Base-by-base conservation (phyloP, 208 protist genomes). In the Strigomonas culicis region DNA sequence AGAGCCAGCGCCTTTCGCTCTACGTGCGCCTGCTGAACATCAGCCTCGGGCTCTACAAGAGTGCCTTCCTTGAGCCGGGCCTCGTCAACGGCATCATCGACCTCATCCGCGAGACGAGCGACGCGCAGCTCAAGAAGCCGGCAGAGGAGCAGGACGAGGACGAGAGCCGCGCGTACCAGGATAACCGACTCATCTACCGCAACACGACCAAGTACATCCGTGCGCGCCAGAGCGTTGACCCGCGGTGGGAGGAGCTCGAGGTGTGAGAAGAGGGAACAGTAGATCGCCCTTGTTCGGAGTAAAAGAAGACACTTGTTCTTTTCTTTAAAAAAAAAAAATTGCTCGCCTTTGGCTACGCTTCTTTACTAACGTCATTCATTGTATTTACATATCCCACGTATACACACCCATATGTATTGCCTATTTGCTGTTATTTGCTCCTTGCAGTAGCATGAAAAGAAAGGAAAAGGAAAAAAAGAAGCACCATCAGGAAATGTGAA, bases 21-120 rank as follows among this genome's bases (percentile, higher is more conserved):
- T 98, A 98, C 84, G 91, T 98, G 51, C 94, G 98, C 24, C 93
- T 99, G 46, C 80, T 99, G 15, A 98, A 99, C 68, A 52, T 87
- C 7, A 92, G 95, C 55, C 62, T 99, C 1, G 97, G 94, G 80
- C 98, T 97, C 77, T 98, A 92, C 76, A 72, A 86, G 52, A 88
- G 85, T 58, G 75, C 81, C 21, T 68, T 70, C 28, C 64, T 97
- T 13, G 78, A 79, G 13, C 72, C 69, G 27, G 74, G 73, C 47
- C 70, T 81, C 56, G 66, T 93, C 41, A 82, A 83, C 39, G 60
- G 62, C 39, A 50, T 92, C 25, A 51, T 92, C 11, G 82, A 92
- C 22, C 64, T 70, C 24, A 81, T 87, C 41, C 72, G 82, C 47
- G 82, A 84, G 34, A 59, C 63, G n/a, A 82, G 69, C 62, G 71